Evolutionary conservation across 2,329 filamentous ascomycete genomes (phyloP).

Genomic region (Trichocomaceae sp.): DNA sequence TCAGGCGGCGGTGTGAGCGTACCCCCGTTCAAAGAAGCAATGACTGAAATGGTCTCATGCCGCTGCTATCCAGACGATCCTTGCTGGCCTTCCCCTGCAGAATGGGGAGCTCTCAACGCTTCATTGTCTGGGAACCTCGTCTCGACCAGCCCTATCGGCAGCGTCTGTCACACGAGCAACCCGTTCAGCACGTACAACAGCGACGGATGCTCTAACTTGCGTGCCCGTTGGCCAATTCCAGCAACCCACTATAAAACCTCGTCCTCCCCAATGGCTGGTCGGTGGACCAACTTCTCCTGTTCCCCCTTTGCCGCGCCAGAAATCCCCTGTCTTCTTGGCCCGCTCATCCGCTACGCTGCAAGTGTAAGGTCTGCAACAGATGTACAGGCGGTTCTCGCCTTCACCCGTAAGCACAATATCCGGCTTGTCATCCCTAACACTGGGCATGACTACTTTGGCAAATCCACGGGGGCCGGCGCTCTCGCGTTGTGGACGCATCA

Average conservation of each 20-base stretch:
- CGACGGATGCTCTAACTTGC: too few species aligned
- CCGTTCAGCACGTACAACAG: too few species aligned
- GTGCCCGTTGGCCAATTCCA: too few species aligned
- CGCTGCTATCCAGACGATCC: conserved; percentile 21
- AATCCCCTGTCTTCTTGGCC: conserved; percentile 24
- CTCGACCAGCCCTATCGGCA: conserved; percentile 24
- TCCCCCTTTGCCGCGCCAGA: conserved; percentile 24
- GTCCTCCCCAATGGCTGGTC: conserved; percentile 28
- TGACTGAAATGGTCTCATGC: too few species aligned
- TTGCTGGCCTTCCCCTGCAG: conserved; percentile 33
- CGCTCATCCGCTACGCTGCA: conserved; percentile 29
- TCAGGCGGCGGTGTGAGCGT: too few species aligned
- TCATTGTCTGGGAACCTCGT: conserved; percentile 33
- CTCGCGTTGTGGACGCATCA: conserved; percentile 47
- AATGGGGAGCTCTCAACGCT: conserved; percentile 34
- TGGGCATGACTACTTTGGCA: conserved; percentile 25
- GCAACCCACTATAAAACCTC: conserved; percentile 10
- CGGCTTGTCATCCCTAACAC: conserved; percentile 13
- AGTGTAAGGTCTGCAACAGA: conserved; percentile 21
- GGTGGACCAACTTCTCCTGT: conserved; percentile 28
- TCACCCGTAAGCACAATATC: conserved; percentile 7
- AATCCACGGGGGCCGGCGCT: conserved; percentile 43
- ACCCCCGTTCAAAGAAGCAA: too few species aligned
- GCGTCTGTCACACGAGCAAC: conserved; percentile 23
- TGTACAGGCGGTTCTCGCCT: conserved; percentile 4